These are phyloP conservation scores for Coelastrella sp. DNA, from an alignment of 139 green algal species.

Conservation along the genomic window DNA sequence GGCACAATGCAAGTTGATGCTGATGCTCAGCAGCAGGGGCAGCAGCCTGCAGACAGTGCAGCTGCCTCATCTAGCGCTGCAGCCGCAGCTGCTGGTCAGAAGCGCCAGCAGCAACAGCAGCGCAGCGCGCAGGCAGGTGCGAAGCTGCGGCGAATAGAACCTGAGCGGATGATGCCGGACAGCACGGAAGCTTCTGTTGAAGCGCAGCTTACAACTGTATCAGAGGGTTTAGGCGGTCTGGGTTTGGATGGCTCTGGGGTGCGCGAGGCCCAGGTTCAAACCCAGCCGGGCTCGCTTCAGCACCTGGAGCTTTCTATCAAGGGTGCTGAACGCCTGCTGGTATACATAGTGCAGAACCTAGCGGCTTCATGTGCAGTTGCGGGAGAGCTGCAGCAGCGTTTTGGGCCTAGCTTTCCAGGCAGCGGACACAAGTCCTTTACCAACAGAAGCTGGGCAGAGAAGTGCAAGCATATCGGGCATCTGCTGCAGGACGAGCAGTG, in stretches of 20 bases:
- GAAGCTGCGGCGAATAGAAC: not conserved
- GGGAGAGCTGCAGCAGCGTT: not conserved
- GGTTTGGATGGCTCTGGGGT: not conserved
- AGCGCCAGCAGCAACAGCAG: slow-evolving; percentile 31
- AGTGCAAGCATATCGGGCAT: not conserved
- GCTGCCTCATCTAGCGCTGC: not conserved
- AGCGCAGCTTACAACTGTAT: not conserved
- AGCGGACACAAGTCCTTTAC: not conserved
- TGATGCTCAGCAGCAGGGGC: slow-evolving; percentile 31
- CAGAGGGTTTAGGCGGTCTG: not conserved
- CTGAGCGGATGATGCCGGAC: not conserved
- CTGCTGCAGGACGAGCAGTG: slow-evolving; percentile 29
- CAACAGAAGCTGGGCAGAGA: not conserved
- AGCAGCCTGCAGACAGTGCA: not conserved
- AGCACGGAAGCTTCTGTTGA: not conserved
- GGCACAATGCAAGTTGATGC: not conserved
- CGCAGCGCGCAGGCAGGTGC: not conserved
- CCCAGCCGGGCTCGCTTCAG: not conserved
- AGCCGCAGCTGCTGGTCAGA: slow-evolving; percentile 3
- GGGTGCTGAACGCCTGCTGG: not conserved
- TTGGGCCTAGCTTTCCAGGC: not conserved
- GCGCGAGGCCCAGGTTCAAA: not conserved
- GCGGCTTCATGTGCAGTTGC: not conserved
- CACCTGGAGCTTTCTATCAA: not conserved
- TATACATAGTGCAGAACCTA: not conserved